These are phyloP conservation scores for Teunomyces cretensis DNA, from an alignment of 805 yeast genomes.

Conservation along the genomic window DNA sequence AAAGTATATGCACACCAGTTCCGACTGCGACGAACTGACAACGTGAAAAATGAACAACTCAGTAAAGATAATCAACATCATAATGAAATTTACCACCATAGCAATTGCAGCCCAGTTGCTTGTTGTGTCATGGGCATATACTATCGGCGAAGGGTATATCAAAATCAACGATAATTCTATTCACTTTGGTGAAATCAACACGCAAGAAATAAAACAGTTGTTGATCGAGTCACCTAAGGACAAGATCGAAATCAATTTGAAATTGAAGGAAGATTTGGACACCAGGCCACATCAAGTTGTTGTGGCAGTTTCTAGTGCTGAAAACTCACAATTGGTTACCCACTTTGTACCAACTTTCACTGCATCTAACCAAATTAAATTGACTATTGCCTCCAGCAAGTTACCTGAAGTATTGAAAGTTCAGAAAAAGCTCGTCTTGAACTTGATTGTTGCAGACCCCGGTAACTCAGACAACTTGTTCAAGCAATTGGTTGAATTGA, in stretches of 20 bases:
- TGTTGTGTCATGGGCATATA: slow-evolving; percentile 24
- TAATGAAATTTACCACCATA: slow-evolving; percentile 21
- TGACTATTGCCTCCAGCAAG: slow-evolving; percentile 24
- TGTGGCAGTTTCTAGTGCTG: slow-evolving; percentile 25
- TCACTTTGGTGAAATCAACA: slow-evolving; percentile 29
- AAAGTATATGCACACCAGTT: too few species aligned
- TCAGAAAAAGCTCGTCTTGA: slow-evolving; percentile 30
- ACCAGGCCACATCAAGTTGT: slow-evolving; percentile 37
- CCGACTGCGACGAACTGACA: neutral
- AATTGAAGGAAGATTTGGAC: slow-evolving; percentile 17
- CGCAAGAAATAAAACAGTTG: slow-evolving; percentile 30
- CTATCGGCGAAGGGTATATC: slow-evolving; percentile 30
- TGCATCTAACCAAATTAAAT: slow-evolving; percentile 17
- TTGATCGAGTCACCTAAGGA: slow-evolving; percentile 32
- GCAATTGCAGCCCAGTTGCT: slow-evolving; percentile 18
- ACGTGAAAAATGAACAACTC: slow-evolving; percentile 1
- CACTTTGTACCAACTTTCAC: slow-evolving; percentile 32
- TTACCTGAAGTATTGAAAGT: slow-evolving; percentile 38
- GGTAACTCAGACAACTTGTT: slow-evolving; percentile 18
- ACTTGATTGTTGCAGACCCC: slow-evolving; percentile 32
- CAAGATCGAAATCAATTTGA: slow-evolving; percentile 26
- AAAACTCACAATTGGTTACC: slow-evolving; percentile 29
- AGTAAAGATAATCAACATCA: slow-evolving; percentile 1
- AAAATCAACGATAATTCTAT: slow-evolving; percentile 23
- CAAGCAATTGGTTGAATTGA: slow-evolving; percentile 28